Evolutionary conservation across 1,139 yeast genomes (phyloP).

Genomic region (Blastobotrys persicus): DNA sequence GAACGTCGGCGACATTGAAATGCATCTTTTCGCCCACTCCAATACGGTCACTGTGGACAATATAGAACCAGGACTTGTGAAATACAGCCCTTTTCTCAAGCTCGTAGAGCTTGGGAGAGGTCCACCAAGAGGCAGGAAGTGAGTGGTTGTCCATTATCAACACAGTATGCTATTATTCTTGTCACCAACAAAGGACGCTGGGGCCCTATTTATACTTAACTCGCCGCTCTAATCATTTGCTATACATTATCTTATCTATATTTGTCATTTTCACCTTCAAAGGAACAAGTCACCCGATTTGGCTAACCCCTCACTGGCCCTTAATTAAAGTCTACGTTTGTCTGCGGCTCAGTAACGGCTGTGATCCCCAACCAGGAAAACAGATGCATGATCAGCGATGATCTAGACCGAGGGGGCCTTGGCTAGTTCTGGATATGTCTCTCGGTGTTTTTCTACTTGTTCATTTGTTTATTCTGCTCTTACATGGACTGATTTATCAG

Average conservation of each 20-base stretch:
- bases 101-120: constrained; percentile 12
- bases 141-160: constrained; percentile 5
- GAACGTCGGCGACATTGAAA: constrained; percentile 13
- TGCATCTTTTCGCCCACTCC: constrained; percentile 11
- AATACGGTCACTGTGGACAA: constrained; percentile 11
- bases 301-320: not conserved
- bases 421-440: not conserved
- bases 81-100: constrained; percentile 15
- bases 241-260: not conserved
- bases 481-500: too few species aligned
- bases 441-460: too few species aligned
- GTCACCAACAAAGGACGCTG: too few species aligned
- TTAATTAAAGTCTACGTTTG: constrained; percentile 1
- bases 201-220: not conserved
- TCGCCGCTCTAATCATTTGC: not conserved
- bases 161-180: too few species aligned
- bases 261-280: not conserved
- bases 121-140: constrained; percentile 16
- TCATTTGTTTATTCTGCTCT: too few species aligned
- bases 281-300: not conserved
- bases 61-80: constrained; percentile 15
- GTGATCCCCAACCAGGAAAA: constrained; percentile 1
- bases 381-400: constrained; percentile 5
- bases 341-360: constrained; percentile 9
- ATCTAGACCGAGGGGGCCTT: constrained; percentile 1